Conservation (phyloP, 225 moss, liverwort and hornwort genomes). For the Sphagnum tenellum region DNA sequence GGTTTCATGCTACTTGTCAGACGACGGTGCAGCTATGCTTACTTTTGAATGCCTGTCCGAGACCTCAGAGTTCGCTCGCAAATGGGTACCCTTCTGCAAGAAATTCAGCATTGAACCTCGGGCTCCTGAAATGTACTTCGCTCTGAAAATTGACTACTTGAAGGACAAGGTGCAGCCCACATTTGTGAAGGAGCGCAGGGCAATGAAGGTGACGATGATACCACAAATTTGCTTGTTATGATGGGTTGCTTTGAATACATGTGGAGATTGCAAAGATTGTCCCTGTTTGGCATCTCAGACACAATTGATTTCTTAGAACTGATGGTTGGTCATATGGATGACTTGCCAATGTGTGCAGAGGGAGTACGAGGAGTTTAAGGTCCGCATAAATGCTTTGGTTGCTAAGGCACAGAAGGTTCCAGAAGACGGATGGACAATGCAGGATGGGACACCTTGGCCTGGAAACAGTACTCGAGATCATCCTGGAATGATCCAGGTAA, state of each 20-base stretch:
- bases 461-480: slow-evolving; percentile 86
- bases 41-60: slow-evolving; percentile 82
- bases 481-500: slow-evolving; percentile 89
- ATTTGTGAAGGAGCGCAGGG: slow-evolving; percentile 82
- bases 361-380: slow-evolving; percentile 95
- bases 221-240: too few species aligned
- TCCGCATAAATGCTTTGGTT: slow-evolving; percentile 80
- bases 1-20: slow-evolving; percentile 86
- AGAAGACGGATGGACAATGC: slow-evolving; percentile 98
- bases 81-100: slow-evolving; percentile 97
- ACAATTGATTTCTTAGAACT: too few species aligned
- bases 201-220: slow-evolving; percentile 58
- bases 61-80: slow-evolving; percentile 86
- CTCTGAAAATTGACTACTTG: slow-evolving; percentile 82
- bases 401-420: slow-evolving; percentile 83
- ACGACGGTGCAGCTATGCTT: slow-evolving; percentile 95
- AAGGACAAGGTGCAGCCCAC: slow-evolving; percentile 94
- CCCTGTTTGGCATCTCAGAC: too few species aligned
- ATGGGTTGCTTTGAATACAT: too few species aligned
- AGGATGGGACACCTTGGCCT: slow-evolving; percentile 96
- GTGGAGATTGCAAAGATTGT: too few species aligned
- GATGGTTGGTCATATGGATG: too few species aligned
- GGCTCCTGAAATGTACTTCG: slow-evolving; percentile 90
- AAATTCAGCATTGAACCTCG: slow-evolving; percentile 84
- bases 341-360: slow-evolving; percentile 26